Conservation (phyloP, 164 flowering plant genomes). For the Tetrastigma voinierianum region DNA sequence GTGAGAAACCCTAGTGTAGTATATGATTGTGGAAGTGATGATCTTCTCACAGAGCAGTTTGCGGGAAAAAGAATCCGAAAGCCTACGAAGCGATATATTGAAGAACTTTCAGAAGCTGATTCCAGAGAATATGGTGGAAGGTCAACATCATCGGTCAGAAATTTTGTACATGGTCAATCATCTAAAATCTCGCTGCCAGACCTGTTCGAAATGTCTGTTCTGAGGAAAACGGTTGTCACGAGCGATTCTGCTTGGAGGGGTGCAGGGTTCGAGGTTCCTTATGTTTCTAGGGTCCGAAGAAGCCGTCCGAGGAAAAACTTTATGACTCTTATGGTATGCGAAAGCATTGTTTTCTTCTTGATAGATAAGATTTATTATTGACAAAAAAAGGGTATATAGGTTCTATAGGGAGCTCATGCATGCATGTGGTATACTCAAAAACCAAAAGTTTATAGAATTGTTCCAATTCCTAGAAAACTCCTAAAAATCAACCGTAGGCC, state of each 20-base stretch:
- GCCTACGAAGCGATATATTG: conserved; percentile 92
- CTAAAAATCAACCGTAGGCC: too few species aligned
- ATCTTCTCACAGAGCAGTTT: conserved; percentile 35
- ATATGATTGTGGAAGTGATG: conserved; percentile 35
- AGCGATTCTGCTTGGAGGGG: too few species aligned
- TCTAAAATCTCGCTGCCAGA: conserved; percentile 27
- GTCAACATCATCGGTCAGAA: conserved; percentile 30
- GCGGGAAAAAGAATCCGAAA: conserved; percentile 78
- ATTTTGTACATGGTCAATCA: conserved; percentile 23
- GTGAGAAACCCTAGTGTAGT: conserved; percentile 24
- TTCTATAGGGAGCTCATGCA: too few species aligned
- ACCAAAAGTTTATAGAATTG: too few species aligned
- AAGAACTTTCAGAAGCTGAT: conserved; percentile 86
- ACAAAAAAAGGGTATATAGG: too few species aligned
- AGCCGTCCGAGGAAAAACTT: conserved; percentile 86
- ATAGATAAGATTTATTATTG: too few species aligned
- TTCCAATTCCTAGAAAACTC: too few species aligned
- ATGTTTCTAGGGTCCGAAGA: conserved; percentile 74
- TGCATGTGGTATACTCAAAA: too few species aligned
- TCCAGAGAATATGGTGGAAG: conserved; percentile 46
- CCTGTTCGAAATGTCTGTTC: conserved; percentile 30
- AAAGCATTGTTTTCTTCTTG: conserved; percentile 4
- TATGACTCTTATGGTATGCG: conserved; percentile 71
- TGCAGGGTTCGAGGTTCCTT: conserved; percentile 78
- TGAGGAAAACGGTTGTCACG: conserved; percentile 38